Percentiles rank a stretch among this genome's conserved stretches.
These are phyloP conservation scores for Talaromyces trachyspermus DNA, from an alignment of 495 filamentous ascomycete genomes.

Conservation along the genomic window DNA sequence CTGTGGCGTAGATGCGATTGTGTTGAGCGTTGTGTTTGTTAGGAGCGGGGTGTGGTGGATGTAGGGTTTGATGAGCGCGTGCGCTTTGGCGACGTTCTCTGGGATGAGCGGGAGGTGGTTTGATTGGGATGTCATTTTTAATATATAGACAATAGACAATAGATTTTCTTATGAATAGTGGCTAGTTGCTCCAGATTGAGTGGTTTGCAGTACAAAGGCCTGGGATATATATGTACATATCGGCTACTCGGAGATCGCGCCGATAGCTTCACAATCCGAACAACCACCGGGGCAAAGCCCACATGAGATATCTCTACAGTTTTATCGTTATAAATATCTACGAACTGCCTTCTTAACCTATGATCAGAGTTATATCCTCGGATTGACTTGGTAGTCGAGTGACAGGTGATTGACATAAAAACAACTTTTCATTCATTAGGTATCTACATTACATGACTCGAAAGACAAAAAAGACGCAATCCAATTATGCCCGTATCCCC, in stretches of 20 bases:
- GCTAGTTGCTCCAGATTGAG: too few species aligned
- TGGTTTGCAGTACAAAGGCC: too few species aligned
- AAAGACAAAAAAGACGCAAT: conserved; percentile 1
- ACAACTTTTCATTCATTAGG: conserved; percentile 11
- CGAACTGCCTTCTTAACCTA: too few species aligned
- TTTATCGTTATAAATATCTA: too few species aligned
- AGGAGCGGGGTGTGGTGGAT: conserved; percentile 81
- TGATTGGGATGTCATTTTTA: conserved; percentile 9
- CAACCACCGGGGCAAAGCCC: too few species aligned
- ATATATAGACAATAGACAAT: too few species aligned
- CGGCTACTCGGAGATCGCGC: conserved; percentile 1
- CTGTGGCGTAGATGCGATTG: conserved; percentile 67
- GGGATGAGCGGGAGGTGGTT: conserved; percentile 51
- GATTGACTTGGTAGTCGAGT: too few species aligned
- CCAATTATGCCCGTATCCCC: conserved; percentile 20
- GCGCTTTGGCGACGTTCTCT: conserved; percentile 58
- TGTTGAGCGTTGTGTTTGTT: conserved; percentile 65
- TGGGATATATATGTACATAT: not conserved
- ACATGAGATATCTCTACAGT: too few species aligned
- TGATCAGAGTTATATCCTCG: too few species aligned
- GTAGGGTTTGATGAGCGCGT: conserved; percentile 61
- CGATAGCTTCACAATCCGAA: too few species aligned
- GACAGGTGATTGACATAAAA: not conserved
- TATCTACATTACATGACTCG: conserved; percentile 11
- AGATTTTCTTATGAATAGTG: too few species aligned